A percentile compares a stretch with the other conserved stretches of the same genome.
Evolutionary conservation across 768 basidiomycete species (phyloP).

Genomic region (Pleurotus platypus): DNA sequence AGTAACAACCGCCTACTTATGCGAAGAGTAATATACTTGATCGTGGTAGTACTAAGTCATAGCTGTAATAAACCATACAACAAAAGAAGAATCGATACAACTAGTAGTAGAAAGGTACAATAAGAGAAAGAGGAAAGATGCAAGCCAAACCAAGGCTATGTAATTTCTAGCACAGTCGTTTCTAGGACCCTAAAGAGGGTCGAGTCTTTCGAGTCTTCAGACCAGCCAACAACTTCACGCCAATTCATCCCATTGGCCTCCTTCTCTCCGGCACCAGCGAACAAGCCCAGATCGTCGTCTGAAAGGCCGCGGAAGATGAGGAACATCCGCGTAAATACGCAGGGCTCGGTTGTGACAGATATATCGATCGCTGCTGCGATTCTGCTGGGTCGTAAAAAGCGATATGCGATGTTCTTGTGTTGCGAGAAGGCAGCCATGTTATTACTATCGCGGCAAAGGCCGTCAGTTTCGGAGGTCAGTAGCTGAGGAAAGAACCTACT

Average conservation of each 20-base stretch:
- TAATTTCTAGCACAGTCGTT: constrained; percentile 72
- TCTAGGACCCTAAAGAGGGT: constrained; percentile 76
- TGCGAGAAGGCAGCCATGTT: constrained; percentile 70
- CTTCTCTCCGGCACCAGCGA: constrained; percentile 80
- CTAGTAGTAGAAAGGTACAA: too few relatives aligned
- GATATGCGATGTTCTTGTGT: constrained; percentile 87
- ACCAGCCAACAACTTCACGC: constrained; percentile 78
- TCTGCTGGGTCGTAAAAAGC: constrained; percentile 76
- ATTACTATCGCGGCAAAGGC: constrained; percentile 42
- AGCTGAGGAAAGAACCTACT: constrained; percentile 37
- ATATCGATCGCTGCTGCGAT: constrained; percentile 88
- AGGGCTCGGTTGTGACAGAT: constrained; percentile 75
- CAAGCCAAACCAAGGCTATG: constrained; percentile 28
- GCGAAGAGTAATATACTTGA: too few relatives aligned
- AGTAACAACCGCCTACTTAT: too few relatives aligned
- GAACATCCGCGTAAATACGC: constrained; percentile 81
- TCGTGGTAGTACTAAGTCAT: too few relatives aligned
- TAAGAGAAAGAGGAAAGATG: neutral
- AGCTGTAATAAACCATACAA: too few relatives aligned
- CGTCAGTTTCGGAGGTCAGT: neutral
- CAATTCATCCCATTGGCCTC: constrained; percentile 81
- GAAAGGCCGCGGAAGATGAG: constrained; percentile 80
- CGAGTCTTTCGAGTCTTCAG: constrained; percentile 74
- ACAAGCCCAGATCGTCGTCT: constrained; percentile 75
- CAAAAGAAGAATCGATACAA: too few relatives aligned